Base-by-base conservation (phyloP, 2,329 filamentous ascomycete species). In the Claviceps paspali region DNA sequence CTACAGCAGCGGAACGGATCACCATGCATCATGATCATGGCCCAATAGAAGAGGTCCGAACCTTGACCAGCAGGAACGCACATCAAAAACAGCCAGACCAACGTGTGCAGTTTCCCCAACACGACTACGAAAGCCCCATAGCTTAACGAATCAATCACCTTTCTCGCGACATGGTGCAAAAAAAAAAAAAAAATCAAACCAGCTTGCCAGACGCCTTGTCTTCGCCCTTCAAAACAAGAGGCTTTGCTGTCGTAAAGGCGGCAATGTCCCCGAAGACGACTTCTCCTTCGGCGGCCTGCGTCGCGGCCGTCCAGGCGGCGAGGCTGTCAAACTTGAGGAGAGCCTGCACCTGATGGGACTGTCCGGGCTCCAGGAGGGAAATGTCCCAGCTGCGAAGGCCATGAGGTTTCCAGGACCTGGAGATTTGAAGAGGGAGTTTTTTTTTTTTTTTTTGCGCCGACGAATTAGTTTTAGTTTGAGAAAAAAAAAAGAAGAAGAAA, bases 381-480 rank as follows among this genome's bases (percentile, higher is more conserved):
- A 52, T 38, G 17, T 49, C 46, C 41, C 46, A 52, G 38, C 36
- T 36, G 24, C 41, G 32, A 23, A 52, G 42, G 21, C 50, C 50
- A 6, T 31, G 10, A 1, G 41, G 11, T 2, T 39, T 36, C 47
- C 48, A 52, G 14, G 30, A 38, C 3, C 50, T 52, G 19, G 8
- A 8, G 5, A 3, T 26, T 5, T 10, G 5, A 10, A 3, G 9
- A 4, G 5, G 24, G 24, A 10, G 24, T 26, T 26, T 26, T 26
- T 26, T n/a, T n/a, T n/a, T n/a, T n/a, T n/a, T n/a, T n/a, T n/a
- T n/a, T n/a, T n/a, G n/a, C n/a, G n/a, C n/a, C n/a, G n/a, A n/a
- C n/a, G n/a, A n/a, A n/a, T n/a, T n/a, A n/a, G n/a, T n/a, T n/a
- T n/a, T n/a, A n/a, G n/a, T n/a, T n/a, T 26, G 24, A 10, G 24